Percentiles rank a stretch among this genome's conserved stretches.
These are phyloP conservation scores for Monilinia laxa DNA, from an alignment of 2,329 filamentous ascomycete genomes.

Conservation along the genomic window DNA sequence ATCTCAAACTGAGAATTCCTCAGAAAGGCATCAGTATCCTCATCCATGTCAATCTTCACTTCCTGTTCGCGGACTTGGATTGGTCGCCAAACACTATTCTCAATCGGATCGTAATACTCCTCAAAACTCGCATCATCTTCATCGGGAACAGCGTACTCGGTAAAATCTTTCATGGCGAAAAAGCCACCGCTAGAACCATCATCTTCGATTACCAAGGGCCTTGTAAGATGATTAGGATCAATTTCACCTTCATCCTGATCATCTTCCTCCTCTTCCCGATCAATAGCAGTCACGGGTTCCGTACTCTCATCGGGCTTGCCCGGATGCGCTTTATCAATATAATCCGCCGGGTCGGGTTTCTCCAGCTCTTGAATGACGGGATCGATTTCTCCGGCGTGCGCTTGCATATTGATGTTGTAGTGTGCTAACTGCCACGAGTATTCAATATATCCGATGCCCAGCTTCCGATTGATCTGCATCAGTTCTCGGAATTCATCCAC, in stretches of 20 bases:
- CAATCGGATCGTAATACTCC: constrained; percentile 26
- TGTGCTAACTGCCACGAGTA: constrained; percentile 11
- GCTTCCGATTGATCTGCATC: neutral
- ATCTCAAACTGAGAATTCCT: constrained; percentile 26
- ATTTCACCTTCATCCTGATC: constrained; percentile 1
- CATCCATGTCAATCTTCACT: constrained; percentile 31
- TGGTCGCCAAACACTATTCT: constrained; percentile 38
- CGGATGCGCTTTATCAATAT: neutral
- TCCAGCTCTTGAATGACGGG: neutral
- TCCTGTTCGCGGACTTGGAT: constrained; percentile 31
- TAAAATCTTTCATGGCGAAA: constrained; percentile 29
- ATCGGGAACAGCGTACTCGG: constrained; percentile 25
- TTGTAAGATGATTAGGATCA: neutral
- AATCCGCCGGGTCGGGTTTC: constrained; percentile 1
- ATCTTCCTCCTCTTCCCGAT: neutral
- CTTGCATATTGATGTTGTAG: neutral
- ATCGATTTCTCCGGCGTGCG: neutral
- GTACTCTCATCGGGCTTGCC: neutral
- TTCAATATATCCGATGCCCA: constrained; percentile 15
- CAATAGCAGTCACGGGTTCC: neutral
- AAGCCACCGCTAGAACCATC: constrained; percentile 30
- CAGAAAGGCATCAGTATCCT: constrained; percentile 24
- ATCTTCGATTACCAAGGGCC: constrained; percentile 10
- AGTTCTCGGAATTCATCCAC: neutral
- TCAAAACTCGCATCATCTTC: constrained; percentile 12